Evolutionary conservation across 108 stramenopile species (phyloP).

Genomic region (Discostella stelligeroides): DNA sequence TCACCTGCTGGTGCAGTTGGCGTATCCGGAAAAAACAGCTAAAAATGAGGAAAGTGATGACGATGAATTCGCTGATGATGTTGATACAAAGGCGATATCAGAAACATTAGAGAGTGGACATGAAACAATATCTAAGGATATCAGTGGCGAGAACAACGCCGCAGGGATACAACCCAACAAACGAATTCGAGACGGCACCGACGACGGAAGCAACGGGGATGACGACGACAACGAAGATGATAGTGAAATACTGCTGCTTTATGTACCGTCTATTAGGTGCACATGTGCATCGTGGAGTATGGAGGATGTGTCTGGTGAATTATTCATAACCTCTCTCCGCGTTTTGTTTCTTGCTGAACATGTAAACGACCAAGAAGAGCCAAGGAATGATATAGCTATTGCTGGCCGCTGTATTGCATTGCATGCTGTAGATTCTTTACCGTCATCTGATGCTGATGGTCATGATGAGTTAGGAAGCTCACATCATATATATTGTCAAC

Average conservation of each 20-base stretch:
- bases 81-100: neutral
- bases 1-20: conserved; percentile 9
- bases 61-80: conserved; percentile 22
- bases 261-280: conserved; percentile 38
- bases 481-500: conserved; percentile 41
- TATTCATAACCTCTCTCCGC: conserved; percentile 47
- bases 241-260: conserved; percentile 28
- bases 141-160: conserved; percentile 4
- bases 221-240: conserved; percentile 24
- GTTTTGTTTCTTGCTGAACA: conserved; percentile 35
- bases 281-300: conserved; percentile 48
- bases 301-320: conserved; percentile 37
- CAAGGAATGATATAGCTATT: conserved; percentile 56
- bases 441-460: conserved; percentile 3
- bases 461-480: neutral
- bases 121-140: neutral
- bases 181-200: conserved; percentile 26
- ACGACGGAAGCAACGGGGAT: neutral
- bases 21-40: no score
- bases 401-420: conserved; percentile 71
- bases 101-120: neutral
- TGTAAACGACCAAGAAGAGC: neutral
- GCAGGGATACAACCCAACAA: conserved; percentile 6
- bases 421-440: conserved; percentile 62
- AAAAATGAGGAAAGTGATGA: conserved; percentile 1